phyloP scores from a whole-genome alignment of 495 filamentous ascomycete species.

The Ascobolus immersus region DNA sequence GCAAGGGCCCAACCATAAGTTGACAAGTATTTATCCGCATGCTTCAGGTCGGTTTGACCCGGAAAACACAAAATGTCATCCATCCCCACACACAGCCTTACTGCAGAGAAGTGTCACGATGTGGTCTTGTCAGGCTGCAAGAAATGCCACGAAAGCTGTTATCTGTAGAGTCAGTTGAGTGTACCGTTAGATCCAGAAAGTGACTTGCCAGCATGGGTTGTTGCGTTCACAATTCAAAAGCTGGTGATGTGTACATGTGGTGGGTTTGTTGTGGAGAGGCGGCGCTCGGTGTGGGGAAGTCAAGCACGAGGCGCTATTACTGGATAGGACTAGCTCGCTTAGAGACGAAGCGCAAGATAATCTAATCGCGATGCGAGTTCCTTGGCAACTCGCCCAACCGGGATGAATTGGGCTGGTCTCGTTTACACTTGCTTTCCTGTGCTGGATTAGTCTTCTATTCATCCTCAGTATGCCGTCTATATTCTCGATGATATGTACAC shows the following conservation, averaged over 20 bases:
- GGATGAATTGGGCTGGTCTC: neutral
- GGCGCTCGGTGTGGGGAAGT: too few relatives aligned
- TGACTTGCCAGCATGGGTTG: neutral
- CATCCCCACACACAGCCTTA: neutral
- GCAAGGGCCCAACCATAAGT: too few relatives aligned
- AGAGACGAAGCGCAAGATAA: neutral
- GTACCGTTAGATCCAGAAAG: neutral
- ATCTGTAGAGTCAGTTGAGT: too few relatives aligned
- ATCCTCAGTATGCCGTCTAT: too few relatives aligned
- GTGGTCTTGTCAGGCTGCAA: neutral
- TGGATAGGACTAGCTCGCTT: neutral
- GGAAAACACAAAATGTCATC: neutral
- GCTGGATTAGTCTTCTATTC: too few relatives aligned
- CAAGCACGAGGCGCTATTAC: neutral
- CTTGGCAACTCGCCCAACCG: neutral
- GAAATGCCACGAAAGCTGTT: neutral
- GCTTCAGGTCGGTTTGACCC: constrained; percentile 2
- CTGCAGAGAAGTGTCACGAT: neutral
- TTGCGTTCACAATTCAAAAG: neutral
- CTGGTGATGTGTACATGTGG: neutral
- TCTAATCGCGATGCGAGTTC: neutral
- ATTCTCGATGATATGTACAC: neutral
- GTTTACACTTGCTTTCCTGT: neutral
- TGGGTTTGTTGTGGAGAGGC: neutral
- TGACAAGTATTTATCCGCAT: too few relatives aligned